Conservation (phyloP, 768 basidiomycete species). For the Mycena capillaripes region DNA sequence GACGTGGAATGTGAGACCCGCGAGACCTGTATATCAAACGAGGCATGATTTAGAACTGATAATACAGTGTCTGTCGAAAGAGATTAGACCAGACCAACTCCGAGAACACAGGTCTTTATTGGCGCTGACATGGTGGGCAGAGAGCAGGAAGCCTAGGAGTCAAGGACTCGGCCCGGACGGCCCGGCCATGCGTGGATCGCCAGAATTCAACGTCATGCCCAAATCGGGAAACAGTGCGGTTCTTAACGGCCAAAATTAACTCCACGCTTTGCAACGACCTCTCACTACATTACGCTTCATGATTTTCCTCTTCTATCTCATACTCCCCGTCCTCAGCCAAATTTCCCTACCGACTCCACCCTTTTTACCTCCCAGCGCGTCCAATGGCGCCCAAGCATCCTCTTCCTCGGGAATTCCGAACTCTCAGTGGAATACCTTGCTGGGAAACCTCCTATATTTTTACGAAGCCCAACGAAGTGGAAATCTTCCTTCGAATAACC, state of each 20-base stretch:
- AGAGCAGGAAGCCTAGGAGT: background rate
- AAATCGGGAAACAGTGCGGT: background rate
- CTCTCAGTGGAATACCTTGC: conserved; percentile 83
- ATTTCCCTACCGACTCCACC: conserved; percentile 74
- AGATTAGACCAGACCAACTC: conserved; percentile 84
- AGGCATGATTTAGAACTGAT: no score
- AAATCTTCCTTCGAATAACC: conserved; percentile 70
- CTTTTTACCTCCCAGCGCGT: conserved; percentile 72
- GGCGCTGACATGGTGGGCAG: conserved; percentile 48
- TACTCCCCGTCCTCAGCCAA: conserved; percentile 61
- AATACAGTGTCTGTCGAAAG: no score
- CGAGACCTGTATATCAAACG: no score
- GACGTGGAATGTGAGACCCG: conserved; percentile 65
- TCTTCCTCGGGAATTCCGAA: conserved; percentile 64
- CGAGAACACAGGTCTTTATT: conserved; percentile 80
- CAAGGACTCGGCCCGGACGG: no score
- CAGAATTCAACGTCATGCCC: background rate
- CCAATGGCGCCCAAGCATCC: conserved; percentile 68
- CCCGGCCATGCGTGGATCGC: no score
- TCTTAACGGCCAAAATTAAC: background rate
- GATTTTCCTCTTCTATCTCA: conserved; percentile 42
- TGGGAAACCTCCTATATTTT: conserved; percentile 88
- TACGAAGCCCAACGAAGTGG: conserved; percentile 95
- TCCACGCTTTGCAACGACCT: background rate
- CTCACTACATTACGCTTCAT: background rate